Conservation (phyloP, 306 rosid species). For the Calophaca sinica region DNA sequence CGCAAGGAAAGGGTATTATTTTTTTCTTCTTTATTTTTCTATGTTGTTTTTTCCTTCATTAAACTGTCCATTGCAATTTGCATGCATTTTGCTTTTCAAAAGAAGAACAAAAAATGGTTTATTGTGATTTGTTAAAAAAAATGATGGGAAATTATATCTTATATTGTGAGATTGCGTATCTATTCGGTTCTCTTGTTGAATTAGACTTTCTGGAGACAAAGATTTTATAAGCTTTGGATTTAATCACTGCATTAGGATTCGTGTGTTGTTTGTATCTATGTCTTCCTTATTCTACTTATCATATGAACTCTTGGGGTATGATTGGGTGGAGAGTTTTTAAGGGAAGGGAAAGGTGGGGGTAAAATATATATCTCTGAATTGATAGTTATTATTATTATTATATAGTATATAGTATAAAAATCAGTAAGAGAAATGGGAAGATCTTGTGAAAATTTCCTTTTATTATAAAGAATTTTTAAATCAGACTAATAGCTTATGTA, state of each 20-base stretch:
- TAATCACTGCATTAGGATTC: background rate
- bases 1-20: constrained; percentile 87
- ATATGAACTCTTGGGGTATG: background rate
- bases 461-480: too few relatives aligned
- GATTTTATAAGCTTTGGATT: background rate
- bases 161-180: background rate
- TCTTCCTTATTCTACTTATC: background rate
- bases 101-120: background rate
- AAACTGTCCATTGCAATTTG: background rate
- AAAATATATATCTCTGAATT: background rate
- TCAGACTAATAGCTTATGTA: too few relatives aligned
- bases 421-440: too few relatives aligned
- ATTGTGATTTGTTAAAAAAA: background rate
- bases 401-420: too few relatives aligned
- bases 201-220: too few relatives aligned
- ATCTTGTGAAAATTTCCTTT: too few relatives aligned
- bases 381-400: background rate
- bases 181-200: background rate
- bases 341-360: background rate
- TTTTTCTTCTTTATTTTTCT: background rate
- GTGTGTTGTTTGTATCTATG: background rate
- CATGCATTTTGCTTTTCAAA: too few relatives aligned
- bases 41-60: background rate
- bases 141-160: background rate
- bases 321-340: background rate